Base-by-base conservation (phyloP, 371 early-diverging fungal genomes). In the Mucor circinelloides region DNA sequence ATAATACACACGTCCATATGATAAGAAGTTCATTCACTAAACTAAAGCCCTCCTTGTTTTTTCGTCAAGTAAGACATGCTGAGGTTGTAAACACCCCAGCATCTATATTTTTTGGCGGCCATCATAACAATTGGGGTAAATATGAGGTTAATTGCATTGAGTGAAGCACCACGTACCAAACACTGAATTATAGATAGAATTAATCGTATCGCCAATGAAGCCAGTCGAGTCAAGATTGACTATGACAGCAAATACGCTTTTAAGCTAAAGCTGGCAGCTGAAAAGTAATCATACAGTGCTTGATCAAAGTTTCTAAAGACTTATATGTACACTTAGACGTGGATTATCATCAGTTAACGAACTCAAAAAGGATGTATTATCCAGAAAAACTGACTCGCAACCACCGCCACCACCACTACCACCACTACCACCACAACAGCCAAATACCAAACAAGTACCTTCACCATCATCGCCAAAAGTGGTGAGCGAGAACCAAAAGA, bases 191-290 rank as follows among this genome's bases (percentile, higher is more conserved):
- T 19, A 68, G 68, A 63, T n/a, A 62, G 63, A 25, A 68, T 68
- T 28, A 68, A 63, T 8, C 57, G 46, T n/a, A 63, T 63, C 36
- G 62, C 63, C 25, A 13, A 25, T 27, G 68, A 68, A 48, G 68
- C 68, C 38, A 62, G 34, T 27, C 46, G 36, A 42, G 70, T 65
- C 15, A 60, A 70, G 38, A 30, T 65, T 13, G 52, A 60, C 12
- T 70, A 70, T 60, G 87, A 88, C 27, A 71, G 86, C 19, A 93
- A 91, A 78, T 92, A 92, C 75, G 86, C 83, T 12, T 83, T 82
- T 13, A 90, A 91, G 69, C 74, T 92, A 61, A 80, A 83, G 61
- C 66, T 81, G 50, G 83, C 79, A n/a, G 92, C 91, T 17, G 72
- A 84, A 58, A 79, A 84, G 87, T 87, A 85, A 61, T 0, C 10